A percentile compares a stretch with the other conserved stretches of the same genome.
Conservation (phyloP, 441 rosid genomes). For the Eutrema salsugineum region DNA sequence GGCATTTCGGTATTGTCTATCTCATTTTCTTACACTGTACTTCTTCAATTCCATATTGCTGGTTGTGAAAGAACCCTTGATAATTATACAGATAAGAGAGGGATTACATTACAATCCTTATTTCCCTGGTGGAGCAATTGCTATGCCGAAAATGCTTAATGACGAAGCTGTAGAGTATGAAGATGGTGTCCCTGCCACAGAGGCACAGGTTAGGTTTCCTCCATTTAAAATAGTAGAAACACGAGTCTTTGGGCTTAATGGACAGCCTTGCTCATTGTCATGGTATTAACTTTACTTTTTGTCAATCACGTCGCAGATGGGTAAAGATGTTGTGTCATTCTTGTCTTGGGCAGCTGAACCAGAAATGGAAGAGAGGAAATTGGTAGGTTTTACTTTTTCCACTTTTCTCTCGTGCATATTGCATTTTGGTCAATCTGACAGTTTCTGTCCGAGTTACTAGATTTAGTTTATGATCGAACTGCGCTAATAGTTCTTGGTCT, state of each 20-base stretch:
- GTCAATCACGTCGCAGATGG: conserved; percentile 64
- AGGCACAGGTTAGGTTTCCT: conserved; percentile 72
- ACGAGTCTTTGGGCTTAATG: background rate
- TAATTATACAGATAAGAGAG: conserved; percentile 75
- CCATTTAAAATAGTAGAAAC: background rate
- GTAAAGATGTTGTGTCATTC: conserved; percentile 94
- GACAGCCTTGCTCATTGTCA: conserved; percentile 1
- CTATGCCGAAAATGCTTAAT: conserved; percentile 98
- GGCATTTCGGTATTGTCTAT: conserved; percentile 65
- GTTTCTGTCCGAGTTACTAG: background rate
- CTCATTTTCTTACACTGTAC: background rate
- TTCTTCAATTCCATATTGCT: background rate
- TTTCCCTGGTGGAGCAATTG: conserved; percentile 99
- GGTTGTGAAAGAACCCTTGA: background rate
- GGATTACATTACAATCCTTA: conserved; percentile 98
- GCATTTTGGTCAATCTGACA: background rate
- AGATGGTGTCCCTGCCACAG: conserved; percentile 97
- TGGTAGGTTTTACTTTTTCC: conserved; percentile 51
- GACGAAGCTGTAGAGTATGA: conserved; percentile 99
- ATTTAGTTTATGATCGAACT: background rate
- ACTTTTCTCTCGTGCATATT: background rate
- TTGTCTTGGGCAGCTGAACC: conserved; percentile 99
- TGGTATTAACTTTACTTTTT: background rate
- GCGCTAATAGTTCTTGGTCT: background rate
- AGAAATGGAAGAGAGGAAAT: conserved; percentile 99